Conservation (phyloP, 1,139 yeast genomes). For the Debaryomyces nepalensis region DNA sequence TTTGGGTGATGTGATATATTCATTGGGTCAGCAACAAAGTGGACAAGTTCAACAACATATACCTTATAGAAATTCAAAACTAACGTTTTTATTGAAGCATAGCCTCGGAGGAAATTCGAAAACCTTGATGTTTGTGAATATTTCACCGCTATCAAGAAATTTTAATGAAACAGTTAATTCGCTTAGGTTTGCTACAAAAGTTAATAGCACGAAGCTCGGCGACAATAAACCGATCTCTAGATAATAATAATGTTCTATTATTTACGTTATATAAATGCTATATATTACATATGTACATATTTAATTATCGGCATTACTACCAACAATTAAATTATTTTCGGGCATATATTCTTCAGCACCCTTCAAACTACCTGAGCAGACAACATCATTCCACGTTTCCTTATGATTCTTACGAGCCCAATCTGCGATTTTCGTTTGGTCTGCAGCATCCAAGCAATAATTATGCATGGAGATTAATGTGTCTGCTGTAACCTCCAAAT, state of each 20-base stretch:
- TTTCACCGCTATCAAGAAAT: constrained; percentile 69
- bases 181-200: constrained; percentile 86
- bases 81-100: constrained; percentile 83
- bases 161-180: constrained; percentile 82
- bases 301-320: constrained; percentile 11
- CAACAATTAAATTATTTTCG: constrained; percentile 25
- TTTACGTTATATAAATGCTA: constrained; percentile 1
- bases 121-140: constrained; percentile 91
- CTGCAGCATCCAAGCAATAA: constrained; percentile 56
- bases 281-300: constrained; percentile 15
- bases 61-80: constrained; percentile 60
- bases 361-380: constrained; percentile 41
- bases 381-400: constrained; percentile 52
- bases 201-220: constrained; percentile 54
- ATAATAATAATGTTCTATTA: constrained; percentile 5
- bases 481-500: constrained; percentile 53
- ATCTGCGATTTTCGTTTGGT: constrained; percentile 50
- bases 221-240: constrained; percentile 10
- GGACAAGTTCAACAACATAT: constrained; percentile 46
- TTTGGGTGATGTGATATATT: constrained; percentile 86
- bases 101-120: constrained; percentile 86
- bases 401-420: constrained; percentile 58
- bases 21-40: constrained; percentile 54
- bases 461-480: constrained; percentile 62
- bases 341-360: constrained; percentile 42